Evolutionary conservation across 2,329 filamentous ascomycete genomes (phyloP).

Genomic region (Phaeoacremonium minimum): DNA sequence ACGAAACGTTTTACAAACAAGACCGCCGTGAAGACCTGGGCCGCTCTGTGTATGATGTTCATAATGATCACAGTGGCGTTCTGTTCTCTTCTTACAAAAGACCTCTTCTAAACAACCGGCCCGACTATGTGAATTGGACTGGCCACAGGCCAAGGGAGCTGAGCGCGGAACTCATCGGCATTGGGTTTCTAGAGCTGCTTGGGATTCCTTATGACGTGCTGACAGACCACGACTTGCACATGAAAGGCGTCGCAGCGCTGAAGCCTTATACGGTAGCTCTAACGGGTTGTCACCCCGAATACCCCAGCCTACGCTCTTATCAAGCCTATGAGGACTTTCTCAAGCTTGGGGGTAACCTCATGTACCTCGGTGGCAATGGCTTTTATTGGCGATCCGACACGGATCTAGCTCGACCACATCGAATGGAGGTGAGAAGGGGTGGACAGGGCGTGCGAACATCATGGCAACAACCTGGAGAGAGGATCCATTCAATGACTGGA

Average conservation of each 20-base stretch:
- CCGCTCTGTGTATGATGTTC: constrained; percentile 29
- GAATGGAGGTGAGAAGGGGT: constrained; percentile 25
- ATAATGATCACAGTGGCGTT: constrained; percentile 27
- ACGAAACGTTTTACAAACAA: constrained; percentile 13
- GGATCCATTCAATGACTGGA: constrained; percentile 21
- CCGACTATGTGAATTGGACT: constrained; percentile 28
- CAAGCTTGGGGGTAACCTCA: constrained; percentile 22
- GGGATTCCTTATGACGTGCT: constrained; percentile 25
- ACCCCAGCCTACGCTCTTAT: constrained; percentile 20
- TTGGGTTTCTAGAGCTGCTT: constrained; percentile 24
- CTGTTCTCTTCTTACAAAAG: constrained; percentile 24
- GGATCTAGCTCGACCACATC: constrained; percentile 18
- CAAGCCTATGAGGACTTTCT: constrained; percentile 21
- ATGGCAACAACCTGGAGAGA: constrained; percentile 20
- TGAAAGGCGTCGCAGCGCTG: constrained; percentile 12
- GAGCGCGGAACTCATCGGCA: constrained; percentile 26
- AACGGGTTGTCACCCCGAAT: constrained; percentile 27
- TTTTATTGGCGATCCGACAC: constrained; percentile 25
- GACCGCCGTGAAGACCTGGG: constrained; percentile 27
- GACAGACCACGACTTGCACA: constrained; percentile 29
- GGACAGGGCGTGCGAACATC: constrained; percentile 24
- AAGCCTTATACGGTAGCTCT: constrained; percentile 18
- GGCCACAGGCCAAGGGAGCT: constrained; percentile 28
- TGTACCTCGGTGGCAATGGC: constrained; percentile 32
- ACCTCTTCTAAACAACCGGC: constrained; percentile 30